These are phyloP conservation scores for Zychaea mexicana DNA, from an alignment of 371 early-diverging fungal genomes.

Conservation along the genomic window DNA sequence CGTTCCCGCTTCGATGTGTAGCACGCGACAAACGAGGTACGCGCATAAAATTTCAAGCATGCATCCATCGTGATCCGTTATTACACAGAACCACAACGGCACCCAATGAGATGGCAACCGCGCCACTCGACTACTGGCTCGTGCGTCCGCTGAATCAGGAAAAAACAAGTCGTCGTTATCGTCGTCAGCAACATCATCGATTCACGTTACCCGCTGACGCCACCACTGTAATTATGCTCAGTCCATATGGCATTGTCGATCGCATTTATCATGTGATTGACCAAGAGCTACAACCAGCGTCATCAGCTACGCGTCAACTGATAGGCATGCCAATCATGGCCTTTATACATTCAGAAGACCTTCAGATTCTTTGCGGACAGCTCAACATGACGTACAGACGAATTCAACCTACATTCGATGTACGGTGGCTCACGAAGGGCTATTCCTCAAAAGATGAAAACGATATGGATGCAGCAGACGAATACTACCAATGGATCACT, in stretches of 20 bases:
- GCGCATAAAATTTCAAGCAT: slow-evolving; percentile 24
- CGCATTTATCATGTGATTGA: slow-evolving; percentile 25
- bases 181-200: not conserved
- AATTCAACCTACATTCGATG: slow-evolving; percentile 20
- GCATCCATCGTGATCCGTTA: slow-evolving; percentile 37
- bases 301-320: slow-evolving; percentile 11
- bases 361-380: slow-evolving; percentile 28
- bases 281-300: slow-evolving; percentile 15
- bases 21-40: not conserved
- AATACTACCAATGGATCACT: slow-evolving; percentile 20
- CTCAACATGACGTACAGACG: slow-evolving; percentile 16
- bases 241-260: slow-evolving; percentile 38
- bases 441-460: not conserved
- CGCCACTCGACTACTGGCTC: slow-evolving; percentile 41
- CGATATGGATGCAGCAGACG: not conserved
- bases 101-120: not conserved
- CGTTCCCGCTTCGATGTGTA: slow-evolving; percentile 1
- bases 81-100: not conserved
- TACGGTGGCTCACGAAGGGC: slow-evolving; percentile 29
- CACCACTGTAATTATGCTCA: slow-evolving; percentile 27
- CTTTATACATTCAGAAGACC: slow-evolving; percentile 38
- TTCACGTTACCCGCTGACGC: not conserved
- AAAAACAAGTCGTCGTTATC: not conserved
- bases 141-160: slow-evolving; percentile 19
- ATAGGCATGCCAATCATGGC: slow-evolving; percentile 45